Conservation (phyloP, 768 basidiomycete genomes). For the Lentinula sp. region DNA sequence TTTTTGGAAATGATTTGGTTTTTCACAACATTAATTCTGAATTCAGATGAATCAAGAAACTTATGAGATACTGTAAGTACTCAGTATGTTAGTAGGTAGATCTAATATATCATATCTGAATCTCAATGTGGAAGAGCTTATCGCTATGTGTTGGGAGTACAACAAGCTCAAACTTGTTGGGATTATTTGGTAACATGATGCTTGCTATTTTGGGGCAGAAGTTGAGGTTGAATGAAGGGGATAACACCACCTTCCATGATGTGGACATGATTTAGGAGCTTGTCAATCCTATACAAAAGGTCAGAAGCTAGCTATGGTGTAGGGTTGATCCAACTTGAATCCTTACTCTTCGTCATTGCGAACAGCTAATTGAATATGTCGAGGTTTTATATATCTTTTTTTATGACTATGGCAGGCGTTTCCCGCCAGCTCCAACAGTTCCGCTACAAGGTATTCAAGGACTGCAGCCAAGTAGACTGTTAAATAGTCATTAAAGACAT, state of each 20-base stretch:
- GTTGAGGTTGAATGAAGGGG: slow-evolving; percentile 51
- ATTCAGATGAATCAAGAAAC: slow-evolving; percentile 28
- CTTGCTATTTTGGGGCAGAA: slow-evolving; percentile 14
- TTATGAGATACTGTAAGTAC: too few species aligned
- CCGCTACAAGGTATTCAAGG: slow-evolving; percentile 82
- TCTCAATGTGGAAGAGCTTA: neutral
- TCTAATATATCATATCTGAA: neutral
- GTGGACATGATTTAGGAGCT: neutral
- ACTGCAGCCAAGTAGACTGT: slow-evolving; percentile 80
- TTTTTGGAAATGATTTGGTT: slow-evolving; percentile 36
- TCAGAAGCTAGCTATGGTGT: neutral
- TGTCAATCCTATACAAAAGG: neutral
- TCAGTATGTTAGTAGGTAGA: too few species aligned
- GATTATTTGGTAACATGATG: neutral
- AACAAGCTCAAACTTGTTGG: neutral
- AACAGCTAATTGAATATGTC: slow-evolving; percentile 5
- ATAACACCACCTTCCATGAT: slow-evolving; percentile 22
- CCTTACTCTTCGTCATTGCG: slow-evolving; percentile 8
- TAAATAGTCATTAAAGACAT: neutral
- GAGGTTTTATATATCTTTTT: slow-evolving; percentile 75
- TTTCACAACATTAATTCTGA: slow-evolving; percentile 37
- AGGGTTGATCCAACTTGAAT: neutral
- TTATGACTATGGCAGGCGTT: slow-evolving; percentile 76
- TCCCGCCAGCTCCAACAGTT: slow-evolving; percentile 83
- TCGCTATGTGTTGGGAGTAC: neutral